phyloP scores from a whole-genome alignment of 805 yeast species.

The Pichia manshurica region DNA sequence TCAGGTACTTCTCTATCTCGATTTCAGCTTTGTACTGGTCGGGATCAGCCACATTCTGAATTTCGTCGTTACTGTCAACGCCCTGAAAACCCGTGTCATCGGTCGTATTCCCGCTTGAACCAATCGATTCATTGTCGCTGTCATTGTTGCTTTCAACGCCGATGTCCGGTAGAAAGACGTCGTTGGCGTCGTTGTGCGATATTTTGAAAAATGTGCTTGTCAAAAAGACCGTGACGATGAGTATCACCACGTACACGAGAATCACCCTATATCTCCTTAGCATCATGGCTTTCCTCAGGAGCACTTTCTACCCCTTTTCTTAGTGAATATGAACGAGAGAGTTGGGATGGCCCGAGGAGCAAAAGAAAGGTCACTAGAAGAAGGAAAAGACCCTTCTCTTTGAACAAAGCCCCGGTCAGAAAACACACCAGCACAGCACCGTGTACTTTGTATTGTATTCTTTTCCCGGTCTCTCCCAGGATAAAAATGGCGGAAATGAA shows the following conservation, averaged over 20 bases:
- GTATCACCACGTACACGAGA: not conserved
- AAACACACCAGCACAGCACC: too few species aligned
- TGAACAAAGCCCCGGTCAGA: too few species aligned
- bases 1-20: slow-evolving; percentile 7
- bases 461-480: too few species aligned
- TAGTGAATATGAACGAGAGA: too few species aligned
- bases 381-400: too few species aligned
- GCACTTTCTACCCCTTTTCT: too few species aligned
- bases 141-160: not conserved
- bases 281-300: too few species aligned
- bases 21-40: slow-evolving; percentile 5
- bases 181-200: not conserved
- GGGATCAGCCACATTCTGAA: not conserved
- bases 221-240: not conserved
- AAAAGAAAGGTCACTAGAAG: too few species aligned
- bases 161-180: not conserved
- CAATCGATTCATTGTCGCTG: not conserved
- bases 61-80: not conserved
- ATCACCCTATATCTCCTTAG: slow-evolving; percentile 3
- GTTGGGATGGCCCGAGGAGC: too few species aligned
- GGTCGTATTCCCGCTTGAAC: not conserved
- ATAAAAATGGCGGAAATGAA: too few species aligned
- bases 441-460: too few species aligned
- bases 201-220: not conserved
- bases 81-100: not conserved